Base-by-base conservation (phyloP, 1,284 basidiomycete genomes). In the Rhodotorula sp. region DNA sequence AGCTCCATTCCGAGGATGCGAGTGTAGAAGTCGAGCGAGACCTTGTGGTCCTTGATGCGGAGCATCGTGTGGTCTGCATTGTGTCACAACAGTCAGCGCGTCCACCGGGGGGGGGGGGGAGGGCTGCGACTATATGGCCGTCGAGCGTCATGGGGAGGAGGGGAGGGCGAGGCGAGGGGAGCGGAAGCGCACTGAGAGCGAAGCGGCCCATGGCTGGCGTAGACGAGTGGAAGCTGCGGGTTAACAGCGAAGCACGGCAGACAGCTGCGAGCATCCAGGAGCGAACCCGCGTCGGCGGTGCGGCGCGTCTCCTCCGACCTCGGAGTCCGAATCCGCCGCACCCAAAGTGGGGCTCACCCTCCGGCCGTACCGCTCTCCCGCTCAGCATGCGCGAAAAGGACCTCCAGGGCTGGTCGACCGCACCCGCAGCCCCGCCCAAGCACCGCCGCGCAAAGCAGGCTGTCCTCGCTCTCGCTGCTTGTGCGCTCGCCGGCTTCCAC, bases 1-100 rank as follows among this genome's bases (percentile, higher is more conserved):
- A 92, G 84, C 61, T 94, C 89, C 94, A 97, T 96, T 75, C 95
- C 94, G 58, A 97, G 85, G 65, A 88, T 81, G 86, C 90, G 46
- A 5, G 48, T 65, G 59, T 70, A 73, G 55, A 76, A 74, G 53
- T 55, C 58, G 57, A 74, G 64, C 64, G 68, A 56, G 44, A 41
- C 37, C 58, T 64, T 50, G 5, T 61, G 57, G 37, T 70, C 56
- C 84, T 91, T 94, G 81, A 96, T 86, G 76, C 94, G 88, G 79
- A 94, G 82, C 91, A 93, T 94, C 44, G 91, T 92, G 83, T 95
- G 92, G 81, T 94, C 73, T 74, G 62, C 39, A 8, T 0, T 25
- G 15, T 17, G 37, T 2, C 6, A 5, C 36, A 27, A 48, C 39
- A 19, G 44, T 13, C 34, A 46, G 17, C 44, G 46, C n/a, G 19